phyloP scores from a whole-genome alignment of 306 rosid genomes.

The Rubus idaeus region DNA sequence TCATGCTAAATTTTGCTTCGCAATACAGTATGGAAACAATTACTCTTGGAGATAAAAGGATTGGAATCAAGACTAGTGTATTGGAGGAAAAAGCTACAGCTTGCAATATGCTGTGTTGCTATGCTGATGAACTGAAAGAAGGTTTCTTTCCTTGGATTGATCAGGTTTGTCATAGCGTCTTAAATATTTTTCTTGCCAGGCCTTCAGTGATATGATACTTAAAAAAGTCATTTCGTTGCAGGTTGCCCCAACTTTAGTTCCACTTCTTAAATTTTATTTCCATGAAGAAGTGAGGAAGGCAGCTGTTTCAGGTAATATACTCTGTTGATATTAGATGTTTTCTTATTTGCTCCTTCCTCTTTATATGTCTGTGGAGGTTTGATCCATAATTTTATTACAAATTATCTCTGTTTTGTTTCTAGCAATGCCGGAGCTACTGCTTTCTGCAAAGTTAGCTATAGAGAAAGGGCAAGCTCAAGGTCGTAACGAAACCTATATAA shows the following conservation, averaged over 20 bases:
- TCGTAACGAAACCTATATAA: slow-evolving; percentile 75
- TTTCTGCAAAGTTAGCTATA: slow-evolving; percentile 90
- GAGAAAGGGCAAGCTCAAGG: slow-evolving; percentile 97
- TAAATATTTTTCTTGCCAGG: slow-evolving; percentile 9
- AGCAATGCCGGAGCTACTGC: slow-evolving; percentile 98
- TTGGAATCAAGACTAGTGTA: slow-evolving; percentile 97
- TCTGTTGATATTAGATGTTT: background rate
- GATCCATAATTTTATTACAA: background rate
- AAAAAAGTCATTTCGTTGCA: slow-evolving; percentile 26
- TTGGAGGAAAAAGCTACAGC: slow-evolving; percentile 99
- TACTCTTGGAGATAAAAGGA: slow-evolving; percentile 95
- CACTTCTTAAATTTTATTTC: slow-evolving; percentile 93
- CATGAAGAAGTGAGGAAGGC: slow-evolving; percentile 99
- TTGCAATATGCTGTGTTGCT: slow-evolving; percentile 98
- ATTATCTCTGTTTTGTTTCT: slow-evolving; percentile 11
- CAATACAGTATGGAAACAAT: slow-evolving; percentile 89
- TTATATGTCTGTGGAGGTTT: slow-evolving; percentile 3
- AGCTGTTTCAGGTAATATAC: slow-evolving; percentile 81
- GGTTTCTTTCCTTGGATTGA: slow-evolving; percentile 99
- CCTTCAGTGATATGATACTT: slow-evolving; percentile 13
- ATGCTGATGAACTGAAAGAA: slow-evolving; percentile 98
- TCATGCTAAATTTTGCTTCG: slow-evolving; percentile 24
- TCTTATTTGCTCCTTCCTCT: slow-evolving; percentile 15
- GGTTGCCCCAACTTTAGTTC: slow-evolving; percentile 96
- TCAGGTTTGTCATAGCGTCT: slow-evolving; percentile 57